Conservation (phyloP, 2,329 filamentous ascomycete species). For the Fusarium sp. region DNA sequence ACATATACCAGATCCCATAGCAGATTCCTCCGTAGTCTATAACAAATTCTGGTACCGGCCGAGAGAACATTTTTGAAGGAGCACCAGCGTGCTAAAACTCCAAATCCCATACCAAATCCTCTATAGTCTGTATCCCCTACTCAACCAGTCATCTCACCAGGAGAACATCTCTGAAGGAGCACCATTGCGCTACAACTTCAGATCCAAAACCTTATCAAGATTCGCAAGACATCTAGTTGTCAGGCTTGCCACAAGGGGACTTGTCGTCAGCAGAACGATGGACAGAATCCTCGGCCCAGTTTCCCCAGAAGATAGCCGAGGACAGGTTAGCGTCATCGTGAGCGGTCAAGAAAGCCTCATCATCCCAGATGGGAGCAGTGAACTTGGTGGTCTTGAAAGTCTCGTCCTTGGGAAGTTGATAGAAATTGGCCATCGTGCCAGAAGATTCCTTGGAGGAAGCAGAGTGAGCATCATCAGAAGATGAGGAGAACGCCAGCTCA, state of each 20-base stretch:
- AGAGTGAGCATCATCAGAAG: neutral
- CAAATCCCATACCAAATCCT: neutral
- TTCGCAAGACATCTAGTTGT: neutral
- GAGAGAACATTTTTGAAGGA: neutral
- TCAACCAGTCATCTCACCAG: fast-evolving
- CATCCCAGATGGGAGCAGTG: neutral
- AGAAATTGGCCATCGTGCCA: neutral
- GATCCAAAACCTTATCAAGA: fast-evolving
- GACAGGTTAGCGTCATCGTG: neutral
- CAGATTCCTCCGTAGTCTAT: neutral
- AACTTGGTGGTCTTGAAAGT: neutral
- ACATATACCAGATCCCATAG: neutral
- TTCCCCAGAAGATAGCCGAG: neutral
- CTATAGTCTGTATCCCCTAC: neutral
- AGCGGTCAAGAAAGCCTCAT: neutral
- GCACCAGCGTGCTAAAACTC: neutral
- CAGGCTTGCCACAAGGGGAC: neutral
- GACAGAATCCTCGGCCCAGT: neutral
- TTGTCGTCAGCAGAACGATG: fast-evolving
- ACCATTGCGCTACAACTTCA: neutral
- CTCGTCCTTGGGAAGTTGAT: neutral
- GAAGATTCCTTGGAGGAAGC: neutral
- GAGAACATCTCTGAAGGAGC: neutral
- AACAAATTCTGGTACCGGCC: neutral
- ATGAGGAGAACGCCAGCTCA: neutral